Conservation (phyloP, 2,329 filamentous ascomycete genomes). For the Microsporum audouinii region DNA sequence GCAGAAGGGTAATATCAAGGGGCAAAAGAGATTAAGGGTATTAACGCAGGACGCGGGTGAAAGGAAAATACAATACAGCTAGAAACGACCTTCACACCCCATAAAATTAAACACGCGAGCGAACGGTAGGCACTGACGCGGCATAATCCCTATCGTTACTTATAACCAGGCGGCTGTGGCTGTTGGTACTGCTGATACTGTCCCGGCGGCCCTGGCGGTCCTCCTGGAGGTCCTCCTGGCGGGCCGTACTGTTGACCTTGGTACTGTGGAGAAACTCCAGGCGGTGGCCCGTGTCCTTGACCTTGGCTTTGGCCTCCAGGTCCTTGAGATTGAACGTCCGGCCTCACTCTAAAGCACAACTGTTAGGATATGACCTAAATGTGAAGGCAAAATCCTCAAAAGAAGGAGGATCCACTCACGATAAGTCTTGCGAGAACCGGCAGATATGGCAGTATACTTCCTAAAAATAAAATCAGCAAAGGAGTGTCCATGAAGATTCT, state of each 20-base stretch:
- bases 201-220: not conserved
- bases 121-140: not conserved
- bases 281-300: conserved; percentile 6
- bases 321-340: conserved; percentile 15
- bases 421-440: conserved; percentile 16
- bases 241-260: conserved; percentile 6
- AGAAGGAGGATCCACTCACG: conserved; percentile 12
- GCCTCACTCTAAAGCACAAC: conserved; percentile 1
- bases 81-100: not conserved
- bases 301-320: conserved; percentile 12
- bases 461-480: conserved; percentile 6
- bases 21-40: not conserved
- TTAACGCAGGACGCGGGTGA: not conserved
- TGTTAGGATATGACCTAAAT: not conserved
- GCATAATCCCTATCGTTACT: not conserved
- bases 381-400: not conserved
- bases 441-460: conserved; percentile 17
- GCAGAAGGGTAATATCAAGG: not conserved
- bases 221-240: not conserved
- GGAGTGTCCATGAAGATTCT: not conserved
- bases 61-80: not conserved
- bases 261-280: not conserved
- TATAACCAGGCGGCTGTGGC: conserved; percentile 10
- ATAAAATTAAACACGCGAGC: not conserved
- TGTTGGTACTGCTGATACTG: conserved; percentile 6